These are phyloP conservation scores for Penicillium expansum DNA, from an alignment of 2,329 filamentous ascomycete species.

Conservation along the genomic window DNA sequence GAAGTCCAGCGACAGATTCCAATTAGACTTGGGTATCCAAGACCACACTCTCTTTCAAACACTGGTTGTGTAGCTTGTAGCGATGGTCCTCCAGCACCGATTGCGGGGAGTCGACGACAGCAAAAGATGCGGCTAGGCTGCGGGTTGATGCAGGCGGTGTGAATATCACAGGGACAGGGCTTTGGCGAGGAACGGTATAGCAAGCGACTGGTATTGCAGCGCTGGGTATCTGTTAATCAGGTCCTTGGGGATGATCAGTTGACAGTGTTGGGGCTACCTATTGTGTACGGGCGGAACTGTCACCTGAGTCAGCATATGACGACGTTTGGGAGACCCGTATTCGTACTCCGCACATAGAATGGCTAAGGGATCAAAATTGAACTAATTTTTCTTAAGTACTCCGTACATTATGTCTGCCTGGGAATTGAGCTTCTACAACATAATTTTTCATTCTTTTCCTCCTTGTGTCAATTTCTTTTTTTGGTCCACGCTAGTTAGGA, in stretches of 20 bases:
- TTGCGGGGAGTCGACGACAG: constrained; percentile 23
- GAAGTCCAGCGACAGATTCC: background rate
- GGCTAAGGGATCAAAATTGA: too few relatives aligned
- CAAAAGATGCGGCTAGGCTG: constrained; percentile 1
- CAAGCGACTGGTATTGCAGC: background rate
- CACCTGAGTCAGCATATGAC: constrained; percentile 14
- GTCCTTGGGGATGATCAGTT: background rate
- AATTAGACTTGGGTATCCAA: background rate
- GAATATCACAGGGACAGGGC: background rate
- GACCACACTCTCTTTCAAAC: background rate
- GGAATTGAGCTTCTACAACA: background rate
- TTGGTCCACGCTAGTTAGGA: background rate
- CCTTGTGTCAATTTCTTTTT: background rate
- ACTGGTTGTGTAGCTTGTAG: background rate
- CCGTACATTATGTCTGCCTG: background rate
- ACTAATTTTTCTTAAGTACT: background rate
- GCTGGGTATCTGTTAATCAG: background rate
- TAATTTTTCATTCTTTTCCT: background rate
- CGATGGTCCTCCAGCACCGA: constrained; percentile 9
- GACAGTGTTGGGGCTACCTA: background rate
- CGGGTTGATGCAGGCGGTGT: background rate
- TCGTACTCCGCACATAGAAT: too few relatives aligned
- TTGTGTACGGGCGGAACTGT: constrained; percentile 6
- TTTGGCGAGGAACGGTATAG: background rate
- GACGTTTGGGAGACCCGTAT: background rate